Conservation (phyloP, 2,329 filamentous ascomycete species). For the Coniochaeta sp. region DNA sequence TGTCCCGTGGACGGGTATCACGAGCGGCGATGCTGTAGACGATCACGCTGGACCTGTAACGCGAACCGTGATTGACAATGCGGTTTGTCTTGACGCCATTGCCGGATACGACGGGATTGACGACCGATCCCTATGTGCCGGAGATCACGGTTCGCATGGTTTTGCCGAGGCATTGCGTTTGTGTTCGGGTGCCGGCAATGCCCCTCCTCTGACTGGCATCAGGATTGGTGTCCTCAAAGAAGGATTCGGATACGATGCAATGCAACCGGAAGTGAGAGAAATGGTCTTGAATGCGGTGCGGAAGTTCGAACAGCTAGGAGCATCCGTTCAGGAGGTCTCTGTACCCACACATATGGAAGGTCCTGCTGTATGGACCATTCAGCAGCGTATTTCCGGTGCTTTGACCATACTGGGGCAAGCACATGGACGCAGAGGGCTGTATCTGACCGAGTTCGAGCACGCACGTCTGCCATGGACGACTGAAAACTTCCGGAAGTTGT, state of each 20-base stretch:
- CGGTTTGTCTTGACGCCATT: constrained; percentile 34
- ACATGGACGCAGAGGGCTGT: constrained; percentile 37
- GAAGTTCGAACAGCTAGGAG: constrained; percentile 36
- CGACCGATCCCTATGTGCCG: constrained; percentile 30
- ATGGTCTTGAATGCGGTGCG: constrained; percentile 32
- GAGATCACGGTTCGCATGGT: constrained; percentile 17
- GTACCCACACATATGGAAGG: constrained; percentile 40
- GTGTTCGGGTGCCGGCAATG: background rate
- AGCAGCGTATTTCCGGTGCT: constrained; percentile 35
- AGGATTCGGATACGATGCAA: constrained; percentile 29
- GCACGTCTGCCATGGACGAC: constrained; percentile 37
- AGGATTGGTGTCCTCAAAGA: constrained; percentile 36
- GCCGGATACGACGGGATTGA: constrained; percentile 41
- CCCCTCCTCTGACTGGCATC: constrained; percentile 20
- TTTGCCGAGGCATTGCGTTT: constrained; percentile 14
- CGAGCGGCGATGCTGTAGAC: constrained; percentile 38
- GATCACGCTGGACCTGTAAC: constrained; percentile 42
- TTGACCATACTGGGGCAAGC: constrained; percentile 33
- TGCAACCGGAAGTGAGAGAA: constrained; percentile 29
- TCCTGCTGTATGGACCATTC: constrained; percentile 41
- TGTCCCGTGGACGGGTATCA: constrained; percentile 42
- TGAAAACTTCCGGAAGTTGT: constrained; percentile 41
- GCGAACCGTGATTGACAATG: constrained; percentile 29
- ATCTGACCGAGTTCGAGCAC: constrained; percentile 41
- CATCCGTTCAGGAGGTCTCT: constrained; percentile 39